Evolutionary conservation across 2,329 filamentous ascomycete genomes (phyloP).

Genomic region (Cercospora zeae-maydis): DNA sequence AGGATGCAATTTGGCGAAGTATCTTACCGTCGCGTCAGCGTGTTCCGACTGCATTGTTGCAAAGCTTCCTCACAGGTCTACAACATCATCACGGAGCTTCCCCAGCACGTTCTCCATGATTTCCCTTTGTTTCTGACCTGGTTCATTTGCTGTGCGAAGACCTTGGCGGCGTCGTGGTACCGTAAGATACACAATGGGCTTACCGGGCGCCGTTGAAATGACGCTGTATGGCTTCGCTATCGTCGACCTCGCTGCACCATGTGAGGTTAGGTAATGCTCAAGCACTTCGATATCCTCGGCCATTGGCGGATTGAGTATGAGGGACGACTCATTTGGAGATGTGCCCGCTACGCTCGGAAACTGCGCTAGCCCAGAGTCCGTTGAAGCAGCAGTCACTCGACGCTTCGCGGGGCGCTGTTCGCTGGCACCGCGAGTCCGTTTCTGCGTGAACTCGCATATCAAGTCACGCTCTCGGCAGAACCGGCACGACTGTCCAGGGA

Average conservation of each 20-base stretch:
- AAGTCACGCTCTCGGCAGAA: slow-evolving; percentile 40
- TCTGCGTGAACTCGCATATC: slow-evolving; percentile 36
- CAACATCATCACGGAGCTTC: slow-evolving; percentile 38
- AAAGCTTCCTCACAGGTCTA: slow-evolving; percentile 36
- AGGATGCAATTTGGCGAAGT: slow-evolving; percentile 40
- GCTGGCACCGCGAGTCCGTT: not conserved
- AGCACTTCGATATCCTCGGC: slow-evolving; percentile 43
- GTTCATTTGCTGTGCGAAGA: slow-evolving; percentile 32
- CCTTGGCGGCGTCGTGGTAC: slow-evolving; percentile 51
- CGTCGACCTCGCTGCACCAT: slow-evolving; percentile 27
- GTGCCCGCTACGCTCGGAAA: slow-evolving; percentile 29
- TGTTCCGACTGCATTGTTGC: not conserved
- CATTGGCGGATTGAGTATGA: slow-evolving; percentile 41
- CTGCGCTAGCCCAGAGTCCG: slow-evolving; percentile 7
- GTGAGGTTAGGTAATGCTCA: slow-evolving; percentile 39
- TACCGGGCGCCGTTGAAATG: slow-evolving; percentile 45
- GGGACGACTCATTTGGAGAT: slow-evolving; percentile 36
- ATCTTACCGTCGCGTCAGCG: slow-evolving; percentile 27
- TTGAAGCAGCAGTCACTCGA: slow-evolving; percentile 4
- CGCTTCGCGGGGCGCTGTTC: slow-evolving; percentile 11
- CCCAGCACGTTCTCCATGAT: slow-evolving; percentile 43
- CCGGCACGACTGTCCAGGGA: slow-evolving; percentile 39
- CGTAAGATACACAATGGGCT: slow-evolving; percentile 43
- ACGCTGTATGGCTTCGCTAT: slow-evolving; percentile 47
- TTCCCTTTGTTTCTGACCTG: slow-evolving; percentile 40